Conservation (phyloP, 1,139 yeast species). For the Arxiozyma bovina region DNA sequence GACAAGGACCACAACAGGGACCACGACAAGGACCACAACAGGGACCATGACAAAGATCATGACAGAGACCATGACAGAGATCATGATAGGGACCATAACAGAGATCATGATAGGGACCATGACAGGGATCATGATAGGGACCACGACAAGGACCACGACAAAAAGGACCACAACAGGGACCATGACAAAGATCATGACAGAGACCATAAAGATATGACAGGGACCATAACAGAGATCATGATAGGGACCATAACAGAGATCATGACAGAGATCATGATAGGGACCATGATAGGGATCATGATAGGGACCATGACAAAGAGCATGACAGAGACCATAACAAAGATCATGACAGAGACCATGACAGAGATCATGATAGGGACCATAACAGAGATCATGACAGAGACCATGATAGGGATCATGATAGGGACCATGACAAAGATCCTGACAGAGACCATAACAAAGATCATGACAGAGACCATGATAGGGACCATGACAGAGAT, state of each 20-base stretch:
- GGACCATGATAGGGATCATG: neutral
- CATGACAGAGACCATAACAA: neutral
- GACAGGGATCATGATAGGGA: neutral
- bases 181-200: neutral
- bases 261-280: neutral
- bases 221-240: slow-evolving; percentile 1
- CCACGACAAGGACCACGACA: neutral
- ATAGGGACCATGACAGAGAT: neutral
- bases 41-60: neutral
- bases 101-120: neutral
- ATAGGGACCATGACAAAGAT: neutral
- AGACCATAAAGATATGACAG: neutral
- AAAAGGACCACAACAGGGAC: neutral
- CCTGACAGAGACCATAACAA: neutral
- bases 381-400: neutral
- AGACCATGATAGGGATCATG: neutral
- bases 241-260: neutral
- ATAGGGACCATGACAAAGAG: neutral
- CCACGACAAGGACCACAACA: neutral
- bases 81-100: neutral
- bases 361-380: neutral
- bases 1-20: neutral
- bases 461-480: neutral
- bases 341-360: neutral
- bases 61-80: neutral